Base-by-base conservation (phyloP, 1,284 basidiomycete species). In the Heterobasidion occidentale region DNA sequence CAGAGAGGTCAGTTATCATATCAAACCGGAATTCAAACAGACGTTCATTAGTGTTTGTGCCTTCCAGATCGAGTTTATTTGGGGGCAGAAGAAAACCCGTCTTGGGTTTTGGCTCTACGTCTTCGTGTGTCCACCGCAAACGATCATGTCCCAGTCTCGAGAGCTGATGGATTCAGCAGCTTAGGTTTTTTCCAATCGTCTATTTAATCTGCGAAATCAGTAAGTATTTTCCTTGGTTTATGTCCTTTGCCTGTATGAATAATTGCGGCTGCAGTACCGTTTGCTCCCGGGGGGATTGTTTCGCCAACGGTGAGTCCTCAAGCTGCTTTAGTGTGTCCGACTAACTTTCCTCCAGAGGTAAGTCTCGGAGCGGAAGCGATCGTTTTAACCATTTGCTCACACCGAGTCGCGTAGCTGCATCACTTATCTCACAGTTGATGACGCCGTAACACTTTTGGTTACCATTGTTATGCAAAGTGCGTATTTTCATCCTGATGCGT, bases 91-190 rank as follows among this genome's bases (percentile, higher is more conserved):
- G 42, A 62, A 60, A 57, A 57, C 52, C 42, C 60, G 57, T 20
- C 60, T 60, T 46, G 57, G 58, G 3, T 63, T 63, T 17, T 63
- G 56, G 51, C 54, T 67, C 7, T 67, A 64, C 47, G 20, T 63
- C 19, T 63, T 67, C 50, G 65, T 66, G 52, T 42, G 64, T 61
- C n/a, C 17, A 15, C 7, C 35, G 12, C 14, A 7, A 34, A 27
- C 27, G 27, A 27, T 27, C 27, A 27, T 5, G 27, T 5, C 27
- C 27, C 5, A 27, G 27, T 27, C 27, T 27, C 27, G 5, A 27
- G 27, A 27, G 27, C 15, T n/a, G 12, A 33, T 7, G 7, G n/a
- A 15, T 15, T n/a, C 19, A 4, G 12, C 52, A 65, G 64, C 64
- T 64, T 35, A 50, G 63, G 14, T 59, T 64, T 46, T 61, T 64